Evolutionary conservation across 2,329 filamentous ascomycete species (phyloP), one percentile per base, ranked within the genome.

Genomic region (Stagonosporopsis vannaccii): DNA sequence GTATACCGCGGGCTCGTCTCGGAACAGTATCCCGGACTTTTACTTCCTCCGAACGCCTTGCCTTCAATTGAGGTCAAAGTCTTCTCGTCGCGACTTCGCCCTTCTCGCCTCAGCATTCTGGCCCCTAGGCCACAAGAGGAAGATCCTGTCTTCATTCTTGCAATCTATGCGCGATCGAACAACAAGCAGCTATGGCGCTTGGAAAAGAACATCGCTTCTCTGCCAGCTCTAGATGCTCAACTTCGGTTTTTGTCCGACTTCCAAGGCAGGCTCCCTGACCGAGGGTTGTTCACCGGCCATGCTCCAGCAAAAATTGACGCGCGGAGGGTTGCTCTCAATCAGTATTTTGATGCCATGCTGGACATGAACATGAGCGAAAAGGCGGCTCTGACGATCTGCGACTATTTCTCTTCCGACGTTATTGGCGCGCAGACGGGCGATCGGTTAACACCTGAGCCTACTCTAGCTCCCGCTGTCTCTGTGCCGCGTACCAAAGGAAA

Each of bases 241-340:
- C 78, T 99, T 59, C 93, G 91, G 74, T 86, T 90, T 51, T 85
- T 88, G 41, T 79, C 85, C n/a, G 79, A 83, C 6, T 92, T 96
- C 68, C 85, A 85, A 11, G 90, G 88, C 11, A 92, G 82, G 72
- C 85, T 93, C 2, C 95, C 95, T 0, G 95, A 99, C 61, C 86
- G 90, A 60, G 87, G 87, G 3, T 80, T 99, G 4, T 99, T 99
- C 75, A 92, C 84, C 59, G 95, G 95, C 0, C 94, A 99, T 76
- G 91, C 95, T 2, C 95, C 95, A 4, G 93, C 93, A 6, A 96
- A 94, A 74, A 86, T 99, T 43, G 95, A 99, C 78, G 90, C 92
- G 17, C 87, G 95, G 59, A 87, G 94, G 61, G 80, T 84, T 22
- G 91, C 91, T 0, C 80, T 99, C 44, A 91, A 97, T 65, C 79